These are phyloP conservation scores for Murraya paniculata DNA, from an alignment of 345 rosid genomes.

Conservation along the genomic window DNA sequence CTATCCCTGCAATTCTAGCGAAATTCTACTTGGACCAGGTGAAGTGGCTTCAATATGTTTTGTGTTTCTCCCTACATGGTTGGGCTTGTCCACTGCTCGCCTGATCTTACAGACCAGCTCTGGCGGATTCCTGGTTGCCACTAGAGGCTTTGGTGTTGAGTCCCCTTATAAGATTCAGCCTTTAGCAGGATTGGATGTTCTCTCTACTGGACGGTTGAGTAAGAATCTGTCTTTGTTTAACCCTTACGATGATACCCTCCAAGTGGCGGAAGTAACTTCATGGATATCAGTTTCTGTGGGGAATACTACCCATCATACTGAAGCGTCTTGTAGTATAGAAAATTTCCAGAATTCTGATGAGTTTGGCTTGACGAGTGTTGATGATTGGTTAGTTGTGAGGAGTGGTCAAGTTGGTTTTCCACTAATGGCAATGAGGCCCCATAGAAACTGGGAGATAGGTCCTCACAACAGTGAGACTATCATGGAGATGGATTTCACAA, in stretches of 20 bases:
- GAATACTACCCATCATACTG: slow-evolving; percentile 37
- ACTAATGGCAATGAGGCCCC: slow-evolving; percentile 47
- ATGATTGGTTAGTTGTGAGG: slow-evolving; percentile 55
- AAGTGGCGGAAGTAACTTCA: slow-evolving; percentile 49
- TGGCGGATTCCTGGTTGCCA: slow-evolving; percentile 69
- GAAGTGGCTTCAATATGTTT: slow-evolving; percentile 63
- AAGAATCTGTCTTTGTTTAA: slow-evolving; percentile 60
- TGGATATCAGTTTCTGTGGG: slow-evolving; percentile 57
- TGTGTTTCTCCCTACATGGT: slow-evolving; percentile 57
- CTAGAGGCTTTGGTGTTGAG: slow-evolving; percentile 54
- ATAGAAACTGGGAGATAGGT: slow-evolving; percentile 52
- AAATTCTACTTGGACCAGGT: slow-evolving; percentile 50
- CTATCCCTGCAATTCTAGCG: slow-evolving; percentile 62
- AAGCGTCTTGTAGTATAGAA: slow-evolving; percentile 46
- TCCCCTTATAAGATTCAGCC: slow-evolving; percentile 56
- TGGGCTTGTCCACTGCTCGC: slow-evolving; percentile 56
- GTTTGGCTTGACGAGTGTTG: slow-evolving; percentile 25
- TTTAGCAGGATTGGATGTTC: slow-evolving; percentile 30
- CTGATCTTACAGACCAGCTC: slow-evolving; percentile 61
- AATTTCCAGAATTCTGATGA: slow-evolving; percentile 23
- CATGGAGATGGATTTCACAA: slow-evolving; percentile 52
- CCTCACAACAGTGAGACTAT: slow-evolving; percentile 35
- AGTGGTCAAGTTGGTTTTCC: slow-evolving; percentile 37
- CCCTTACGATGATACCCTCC: slow-evolving; percentile 54
- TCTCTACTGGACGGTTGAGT: slow-evolving; percentile 38